Evolutionary conservation across 83 land plant species (phyloP).

Genomic region (Thuja plicata): DNA sequence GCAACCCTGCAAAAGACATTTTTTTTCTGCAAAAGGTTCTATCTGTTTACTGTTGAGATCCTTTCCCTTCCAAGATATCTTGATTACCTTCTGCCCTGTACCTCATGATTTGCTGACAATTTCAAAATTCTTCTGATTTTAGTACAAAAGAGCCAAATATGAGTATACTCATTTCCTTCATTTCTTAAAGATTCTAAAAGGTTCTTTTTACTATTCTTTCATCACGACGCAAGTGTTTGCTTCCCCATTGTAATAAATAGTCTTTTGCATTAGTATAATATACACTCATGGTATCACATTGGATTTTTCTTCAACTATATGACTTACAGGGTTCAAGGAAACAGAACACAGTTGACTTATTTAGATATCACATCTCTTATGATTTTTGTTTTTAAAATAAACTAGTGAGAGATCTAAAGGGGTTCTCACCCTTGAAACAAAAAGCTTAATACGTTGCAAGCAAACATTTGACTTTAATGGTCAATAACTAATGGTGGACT

Average conservation of each 20-base stretch:
- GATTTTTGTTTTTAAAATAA: not conserved
- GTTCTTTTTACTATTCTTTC: not conserved
- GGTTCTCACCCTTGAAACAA: too few species aligned
- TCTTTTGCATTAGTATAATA: not conserved
- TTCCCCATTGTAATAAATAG: not conserved
- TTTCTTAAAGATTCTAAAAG: not conserved
- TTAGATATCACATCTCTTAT: not conserved
- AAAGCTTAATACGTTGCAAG: too few species aligned
- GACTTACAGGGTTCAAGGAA: not conserved
- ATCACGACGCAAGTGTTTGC: not conserved
- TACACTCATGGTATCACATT: not conserved
- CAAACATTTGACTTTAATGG: too few species aligned
- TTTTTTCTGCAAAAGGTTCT: not conserved
- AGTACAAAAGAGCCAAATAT: not conserved
- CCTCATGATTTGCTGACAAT: not conserved
- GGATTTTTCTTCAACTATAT: not conserved
- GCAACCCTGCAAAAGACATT: not conserved
- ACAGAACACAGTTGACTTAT: not conserved
- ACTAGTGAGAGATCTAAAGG: too few species aligned
- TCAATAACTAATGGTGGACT: too few species aligned
- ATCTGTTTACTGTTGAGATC: not conserved
- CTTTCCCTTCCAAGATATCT: not conserved
- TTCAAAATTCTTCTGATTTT: not conserved
- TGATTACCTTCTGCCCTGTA: not conserved
- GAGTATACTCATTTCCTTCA: not conserved